Evolutionary conservation across 164 flowering plant species (phyloP).

Genomic region (Nelumbo lutea): DNA sequence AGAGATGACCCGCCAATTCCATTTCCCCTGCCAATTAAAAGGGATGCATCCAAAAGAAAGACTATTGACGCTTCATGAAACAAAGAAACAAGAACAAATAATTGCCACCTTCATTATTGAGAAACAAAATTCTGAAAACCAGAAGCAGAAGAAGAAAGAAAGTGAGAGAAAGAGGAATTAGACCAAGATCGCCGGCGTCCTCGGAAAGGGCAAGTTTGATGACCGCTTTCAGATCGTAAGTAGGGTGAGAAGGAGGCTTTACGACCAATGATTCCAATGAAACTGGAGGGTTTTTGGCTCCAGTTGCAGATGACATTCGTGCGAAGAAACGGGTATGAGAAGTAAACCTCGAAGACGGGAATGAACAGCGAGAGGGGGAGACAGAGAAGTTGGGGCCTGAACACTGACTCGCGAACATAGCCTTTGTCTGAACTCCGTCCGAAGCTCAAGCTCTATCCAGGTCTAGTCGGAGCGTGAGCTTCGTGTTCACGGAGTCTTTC

Average conservation of each 20-base stretch:
- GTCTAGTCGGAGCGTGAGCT: too few relatives aligned
- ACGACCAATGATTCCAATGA: slow-evolving; percentile 29
- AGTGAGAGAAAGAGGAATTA: background rate
- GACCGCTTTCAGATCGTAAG: slow-evolving; percentile 66
- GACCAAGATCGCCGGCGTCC: slow-evolving; percentile 52
- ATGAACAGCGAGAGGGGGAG: background rate
- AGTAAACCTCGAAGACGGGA: slow-evolving; percentile 1
- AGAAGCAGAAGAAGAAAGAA: background rate
- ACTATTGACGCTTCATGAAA: too few relatives aligned
- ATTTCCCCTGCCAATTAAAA: too few relatives aligned
- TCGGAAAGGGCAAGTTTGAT: slow-evolving; percentile 78
- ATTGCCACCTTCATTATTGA: too few relatives aligned
- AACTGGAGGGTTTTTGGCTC: slow-evolving; percentile 10
- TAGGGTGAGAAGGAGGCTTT: slow-evolving; percentile 69
- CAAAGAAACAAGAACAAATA: too few relatives aligned
- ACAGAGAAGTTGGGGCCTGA: background rate
- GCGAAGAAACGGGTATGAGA: slow-evolving; percentile 1
- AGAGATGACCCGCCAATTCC: too few relatives aligned
- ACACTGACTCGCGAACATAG: background rate
- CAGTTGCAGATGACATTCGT: slow-evolving; percentile 30
- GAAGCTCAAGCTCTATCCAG: too few relatives aligned
- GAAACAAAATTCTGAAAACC: too few relatives aligned
- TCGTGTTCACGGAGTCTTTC: too few relatives aligned
- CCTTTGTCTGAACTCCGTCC: too few relatives aligned
- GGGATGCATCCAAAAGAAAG: too few relatives aligned